Base-by-base conservation (phyloP, 768 basidiomycete genomes). In the Pulveroboletus sp. region DNA sequence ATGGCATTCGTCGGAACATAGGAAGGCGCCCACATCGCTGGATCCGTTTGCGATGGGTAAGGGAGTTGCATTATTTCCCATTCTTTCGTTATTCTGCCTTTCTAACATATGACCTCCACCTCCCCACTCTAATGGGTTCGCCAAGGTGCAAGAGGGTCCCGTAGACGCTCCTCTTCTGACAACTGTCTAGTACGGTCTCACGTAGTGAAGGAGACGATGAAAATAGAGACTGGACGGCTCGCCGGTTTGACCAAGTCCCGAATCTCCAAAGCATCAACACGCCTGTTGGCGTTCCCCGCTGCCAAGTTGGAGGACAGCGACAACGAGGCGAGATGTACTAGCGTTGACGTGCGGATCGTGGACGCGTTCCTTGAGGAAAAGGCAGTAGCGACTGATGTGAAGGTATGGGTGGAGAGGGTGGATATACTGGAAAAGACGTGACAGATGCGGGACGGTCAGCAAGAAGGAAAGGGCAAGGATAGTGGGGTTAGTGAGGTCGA, bases 31-130 rank as follows among this genome's bases (percentile, higher is more conserved):
- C 1, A 4, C 43, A 0, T 48, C 55, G 18, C 52, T 43, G 6
- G 62, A 61, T 46, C 54, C 57, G 15, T 65, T 65, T 45, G 52
- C 63, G 10, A 46, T 39, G 14, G 66, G 64, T 65, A 9, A 47
- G 56, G 6, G 26, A 7, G 5, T 17, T 24, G 21, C 21, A 21
- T 21, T 4, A 39, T 21, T 39, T 11, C 4, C 17, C n/a, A n/a
- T 11, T 17, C 18, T 28, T n/a, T 17, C n/a, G 18, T 27, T 51
- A 32, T 17, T 26, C 17, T 17, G 17, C 8, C 4, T 40, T 21
- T 21, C 41, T 47, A 3, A 53, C 13, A 8, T 11, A 2, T 7
- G 30, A 32, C 9, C 6, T 39, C 27, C 17, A 21, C 30, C 2
- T 18, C 28, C 10, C 6, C 24, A 21, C 21, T 21, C 10, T 21